Conservation (phyloP, 2,329 filamentous ascomycete genomes). For the Calonectria ilicicola region DNA sequence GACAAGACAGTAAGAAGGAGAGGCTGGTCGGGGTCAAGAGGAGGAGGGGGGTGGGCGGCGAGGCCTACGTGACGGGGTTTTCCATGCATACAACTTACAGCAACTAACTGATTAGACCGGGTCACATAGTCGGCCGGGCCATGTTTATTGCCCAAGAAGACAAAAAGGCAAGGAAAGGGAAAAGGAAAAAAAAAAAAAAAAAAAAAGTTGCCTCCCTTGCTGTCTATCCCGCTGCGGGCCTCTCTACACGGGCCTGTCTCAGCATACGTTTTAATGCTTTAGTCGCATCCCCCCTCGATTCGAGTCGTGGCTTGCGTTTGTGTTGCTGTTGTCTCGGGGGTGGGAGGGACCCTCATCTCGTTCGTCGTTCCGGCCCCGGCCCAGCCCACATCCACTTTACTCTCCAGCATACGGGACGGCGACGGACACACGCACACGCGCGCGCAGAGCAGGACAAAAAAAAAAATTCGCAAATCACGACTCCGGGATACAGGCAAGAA, state of each 20-base stretch:
- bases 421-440: too few relatives aligned
- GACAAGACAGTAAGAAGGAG: neutral
- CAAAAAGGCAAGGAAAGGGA: neutral
- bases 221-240: slow-evolving; percentile 46
- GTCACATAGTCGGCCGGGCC: slow-evolving; percentile 38
- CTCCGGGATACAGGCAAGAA: slow-evolving; percentile 1
- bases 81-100: slow-evolving; percentile 26
- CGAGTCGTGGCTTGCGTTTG: neutral
- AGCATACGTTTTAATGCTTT: neutral
- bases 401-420: neutral
- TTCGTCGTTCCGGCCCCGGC: slow-evolving; percentile 1
- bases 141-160: slow-evolving; percentile 41
- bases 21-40: neutral
- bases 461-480: slow-evolving; percentile 2
- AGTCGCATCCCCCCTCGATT: neutral
- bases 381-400: slow-evolving; percentile 33
- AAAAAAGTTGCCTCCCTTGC: slow-evolving; percentile 22
- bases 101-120: slow-evolving; percentile 23
- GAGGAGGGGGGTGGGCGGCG: neutral
- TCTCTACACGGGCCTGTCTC: slow-evolving; percentile 14
- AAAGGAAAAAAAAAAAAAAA: neutral
- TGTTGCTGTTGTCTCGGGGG: neutral
- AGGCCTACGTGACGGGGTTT: slow-evolving; percentile 20
- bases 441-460: neutral
- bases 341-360: neutral